A percentile compares a stretch with the other conserved stretches of the same genome.
Evolutionary conservation across 176 grass and related monocot species (phyloP).

Genomic region (Triticum timopheevii): DNA sequence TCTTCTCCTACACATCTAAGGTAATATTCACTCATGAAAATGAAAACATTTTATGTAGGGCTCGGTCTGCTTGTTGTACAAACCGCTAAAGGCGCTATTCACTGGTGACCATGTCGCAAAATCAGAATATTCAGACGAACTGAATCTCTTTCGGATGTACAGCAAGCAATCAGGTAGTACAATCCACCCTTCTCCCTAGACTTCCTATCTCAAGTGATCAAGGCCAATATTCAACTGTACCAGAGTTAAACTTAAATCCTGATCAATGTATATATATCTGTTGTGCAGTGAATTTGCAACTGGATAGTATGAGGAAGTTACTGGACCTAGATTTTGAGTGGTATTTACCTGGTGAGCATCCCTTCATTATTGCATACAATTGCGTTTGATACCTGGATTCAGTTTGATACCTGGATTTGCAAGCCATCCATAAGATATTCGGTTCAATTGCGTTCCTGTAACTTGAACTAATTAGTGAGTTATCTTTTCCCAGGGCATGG

Average conservation of each 20-base stretch:
- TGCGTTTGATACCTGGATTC: background rate
- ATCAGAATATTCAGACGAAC: constrained; percentile 56
- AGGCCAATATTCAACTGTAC: background rate
- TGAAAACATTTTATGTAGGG: constrained; percentile 44
- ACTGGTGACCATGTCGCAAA: constrained; percentile 76
- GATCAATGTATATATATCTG: background rate
- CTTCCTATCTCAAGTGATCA: background rate
- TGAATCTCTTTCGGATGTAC: constrained; percentile 58
- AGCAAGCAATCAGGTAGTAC: constrained; percentile 73
- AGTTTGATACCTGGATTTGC: background rate
- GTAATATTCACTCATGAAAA: background rate
- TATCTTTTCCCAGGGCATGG: constrained; percentile 32
- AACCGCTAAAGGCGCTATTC: constrained; percentile 56
- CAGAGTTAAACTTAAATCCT: background rate
- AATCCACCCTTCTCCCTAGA: background rate
- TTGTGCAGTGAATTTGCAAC: constrained; percentile 62
- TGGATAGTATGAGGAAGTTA: constrained; percentile 73
- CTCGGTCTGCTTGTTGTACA: constrained; percentile 78
- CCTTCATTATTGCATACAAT: background rate
- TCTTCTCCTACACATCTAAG: background rate
- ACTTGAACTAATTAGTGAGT: background rate
- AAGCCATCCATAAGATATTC: background rate
- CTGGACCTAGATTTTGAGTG: constrained; percentile 60
- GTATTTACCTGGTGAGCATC: constrained; percentile 69
- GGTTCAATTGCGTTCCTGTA: background rate